Evolutionary conservation across 2,329 filamentous ascomycete genomes (phyloP).

Genomic region (Phaeosphaeriaceae sp.): DNA sequence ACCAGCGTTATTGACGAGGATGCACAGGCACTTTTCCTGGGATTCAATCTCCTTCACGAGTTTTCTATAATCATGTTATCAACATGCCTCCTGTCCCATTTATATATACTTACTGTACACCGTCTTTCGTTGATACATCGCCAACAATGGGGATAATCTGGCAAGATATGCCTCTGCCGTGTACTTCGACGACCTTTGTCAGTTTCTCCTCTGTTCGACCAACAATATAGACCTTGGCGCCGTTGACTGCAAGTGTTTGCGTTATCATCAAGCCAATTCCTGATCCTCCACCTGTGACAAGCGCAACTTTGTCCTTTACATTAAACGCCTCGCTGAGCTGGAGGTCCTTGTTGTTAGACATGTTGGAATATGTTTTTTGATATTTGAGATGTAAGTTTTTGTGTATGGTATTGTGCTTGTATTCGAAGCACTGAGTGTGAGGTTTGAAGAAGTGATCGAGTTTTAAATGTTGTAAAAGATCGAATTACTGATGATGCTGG

Average conservation of each 20-base stretch:
- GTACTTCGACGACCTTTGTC: conserved; percentile 52
- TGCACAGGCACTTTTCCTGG: conserved; percentile 53
- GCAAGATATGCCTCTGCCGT: conserved; percentile 53
- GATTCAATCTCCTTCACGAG: conserved; percentile 53
- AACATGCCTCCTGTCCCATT: not conserved
- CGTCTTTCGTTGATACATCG: conserved; percentile 54
- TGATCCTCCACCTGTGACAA: conserved; percentile 54
- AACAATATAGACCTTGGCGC: conserved; percentile 57
- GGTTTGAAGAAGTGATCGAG: conserved; percentile 2
- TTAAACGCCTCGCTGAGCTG: conserved; percentile 43
- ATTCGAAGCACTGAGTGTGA: conserved; percentile 8
- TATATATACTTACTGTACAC: conserved; percentile 42
- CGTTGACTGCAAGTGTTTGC: conserved; percentile 56
- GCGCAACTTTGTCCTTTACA: conserved; percentile 49
- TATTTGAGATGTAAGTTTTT: conserved; percentile 21
- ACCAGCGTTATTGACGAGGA: conserved; percentile 58
- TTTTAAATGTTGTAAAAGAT: conserved; percentile 21
- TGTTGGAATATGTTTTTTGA: conserved; percentile 27
- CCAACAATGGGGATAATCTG: conserved; percentile 55
- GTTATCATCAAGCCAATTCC: conserved; percentile 57
- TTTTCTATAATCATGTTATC: conserved; percentile 28
- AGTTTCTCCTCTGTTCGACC: conserved; percentile 57
- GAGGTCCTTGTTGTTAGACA: conserved; percentile 46
- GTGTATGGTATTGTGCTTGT: conserved; percentile 16
- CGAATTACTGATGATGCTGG: conserved; percentile 8